phyloP scores from a whole-genome alignment of 495 filamentous ascomycete genomes.

The Podospora conica region DNA sequence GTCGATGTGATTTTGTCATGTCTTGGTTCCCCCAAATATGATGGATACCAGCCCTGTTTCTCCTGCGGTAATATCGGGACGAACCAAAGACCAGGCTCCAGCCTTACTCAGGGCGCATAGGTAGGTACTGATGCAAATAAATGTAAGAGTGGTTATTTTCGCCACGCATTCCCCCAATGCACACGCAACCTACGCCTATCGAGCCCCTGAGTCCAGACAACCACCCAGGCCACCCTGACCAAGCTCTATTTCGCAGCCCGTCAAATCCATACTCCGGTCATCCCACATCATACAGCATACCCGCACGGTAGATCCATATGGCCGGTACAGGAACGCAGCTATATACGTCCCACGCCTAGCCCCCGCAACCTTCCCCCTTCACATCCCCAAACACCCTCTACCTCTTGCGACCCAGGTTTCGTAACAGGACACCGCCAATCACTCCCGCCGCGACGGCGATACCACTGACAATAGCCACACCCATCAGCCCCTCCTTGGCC shows the following conservation, averaged over 20 bases:
- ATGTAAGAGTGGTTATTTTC: not conserved
- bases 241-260: not conserved
- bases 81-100: not conserved
- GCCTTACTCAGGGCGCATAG: not conserved
- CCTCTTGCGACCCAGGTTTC: constrained; percentile 38
- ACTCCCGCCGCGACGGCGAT: constrained; percentile 90
- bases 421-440: constrained; percentile 77
- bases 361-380: not conserved
- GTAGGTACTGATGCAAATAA: not conserved
- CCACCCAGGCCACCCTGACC: too few relatives aligned
- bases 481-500: constrained; percentile 85
- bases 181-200: not conserved
- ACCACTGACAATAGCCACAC: constrained; percentile 94
- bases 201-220: not conserved
- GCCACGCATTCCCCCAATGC: not conserved
- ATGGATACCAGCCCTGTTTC: too few relatives aligned
- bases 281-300: not conserved
- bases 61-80: not conserved
- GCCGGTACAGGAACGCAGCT: not conserved
- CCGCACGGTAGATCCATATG: not conserved
- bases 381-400: constrained; percentile 6
- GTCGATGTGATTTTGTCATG: not conserved
- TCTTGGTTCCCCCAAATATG: too few relatives aligned
- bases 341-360: not conserved
- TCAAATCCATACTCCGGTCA: not conserved